Evolutionary conservation across 306 rosid genomes (phyloP).

Genomic region (Cucurbita maxima): DNA sequence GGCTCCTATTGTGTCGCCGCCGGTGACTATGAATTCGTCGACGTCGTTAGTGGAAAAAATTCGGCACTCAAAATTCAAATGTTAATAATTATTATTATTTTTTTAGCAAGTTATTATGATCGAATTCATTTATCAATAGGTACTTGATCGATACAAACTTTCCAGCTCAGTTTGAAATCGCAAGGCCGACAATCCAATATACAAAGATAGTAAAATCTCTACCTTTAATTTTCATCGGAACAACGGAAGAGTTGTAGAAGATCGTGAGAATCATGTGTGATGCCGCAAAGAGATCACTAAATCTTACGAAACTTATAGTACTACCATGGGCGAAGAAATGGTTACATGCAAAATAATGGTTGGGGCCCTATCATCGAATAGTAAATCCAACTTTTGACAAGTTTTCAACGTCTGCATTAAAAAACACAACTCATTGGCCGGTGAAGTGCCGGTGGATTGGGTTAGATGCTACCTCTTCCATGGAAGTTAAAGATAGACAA

Average conservation of each 20-base stretch:
- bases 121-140: conserved; percentile 11
- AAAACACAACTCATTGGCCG: neutral
- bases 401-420: neutral
- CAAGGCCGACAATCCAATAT: conserved; percentile 32
- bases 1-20: conserved; percentile 24
- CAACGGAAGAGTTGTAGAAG: conserved; percentile 33
- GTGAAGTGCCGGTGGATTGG: conserved; percentile 41
- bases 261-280: conserved; percentile 35
- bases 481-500: no score
- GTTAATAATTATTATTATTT: neutral
- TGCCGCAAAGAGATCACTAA: conserved; percentile 37
- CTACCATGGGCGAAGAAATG: conserved; percentile 86
- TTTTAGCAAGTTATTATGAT: no score
- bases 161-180: conserved; percentile 40
- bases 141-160: conserved; percentile 54
- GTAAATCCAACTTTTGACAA: conserved; percentile 27
- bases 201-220: conserved; percentile 15
- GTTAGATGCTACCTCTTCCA: conserved; percentile 22
- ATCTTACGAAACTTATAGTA: conserved; percentile 22
- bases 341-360: conserved; percentile 71
- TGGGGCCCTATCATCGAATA: conserved; percentile 44
- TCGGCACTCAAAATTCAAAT: neutral
- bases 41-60: conserved; percentile 13
- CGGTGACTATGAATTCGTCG: conserved; percentile 60
- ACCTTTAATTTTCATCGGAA: conserved; percentile 45